Conservation (phyloP, 139 green algal species). For the Chlorella sp. region DNA sequence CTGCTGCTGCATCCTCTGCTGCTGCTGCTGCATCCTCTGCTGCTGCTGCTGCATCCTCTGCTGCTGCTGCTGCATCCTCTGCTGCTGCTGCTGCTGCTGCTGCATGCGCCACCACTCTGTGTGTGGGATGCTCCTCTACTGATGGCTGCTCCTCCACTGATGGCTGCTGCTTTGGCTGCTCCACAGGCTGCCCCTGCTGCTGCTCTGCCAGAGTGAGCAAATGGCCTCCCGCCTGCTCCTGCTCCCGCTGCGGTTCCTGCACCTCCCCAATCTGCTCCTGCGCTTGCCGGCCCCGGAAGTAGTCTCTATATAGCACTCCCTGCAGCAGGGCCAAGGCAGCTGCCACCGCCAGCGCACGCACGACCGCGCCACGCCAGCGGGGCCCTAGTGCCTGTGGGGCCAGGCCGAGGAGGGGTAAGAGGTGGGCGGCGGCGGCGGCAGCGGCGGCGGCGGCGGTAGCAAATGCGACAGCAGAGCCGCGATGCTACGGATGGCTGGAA, state of each 20-base stretch:
- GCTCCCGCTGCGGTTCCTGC: neutral
- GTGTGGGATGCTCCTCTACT: neutral
- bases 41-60: neutral
- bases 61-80: neutral
- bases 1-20: neutral
- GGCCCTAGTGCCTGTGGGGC: neutral
- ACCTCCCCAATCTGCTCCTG: neutral
- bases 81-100: too few species aligned
- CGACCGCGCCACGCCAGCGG: neutral
- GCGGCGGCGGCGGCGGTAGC: too few species aligned
- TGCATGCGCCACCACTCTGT: neutral
- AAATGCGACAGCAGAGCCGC: too few species aligned
- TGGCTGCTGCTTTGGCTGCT: too few species aligned
- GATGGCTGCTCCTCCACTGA: neutral
- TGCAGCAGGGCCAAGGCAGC: neutral
- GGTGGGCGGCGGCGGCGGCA: neutral
- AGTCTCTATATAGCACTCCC: neutral
- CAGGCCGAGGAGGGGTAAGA: neutral
- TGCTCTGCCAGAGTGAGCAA: neutral
- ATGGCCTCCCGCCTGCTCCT: neutral
- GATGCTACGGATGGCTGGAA: too few species aligned
- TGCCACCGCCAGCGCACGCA: neutral
- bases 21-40: neutral
- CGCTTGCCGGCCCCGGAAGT: neutral
- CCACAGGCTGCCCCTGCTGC: too few species aligned